Evolutionary conservation across 768 basidiomycete genomes (phyloP), one percentile per base, ranked within the genome.

Genomic region (Russula vinacea): DNA sequence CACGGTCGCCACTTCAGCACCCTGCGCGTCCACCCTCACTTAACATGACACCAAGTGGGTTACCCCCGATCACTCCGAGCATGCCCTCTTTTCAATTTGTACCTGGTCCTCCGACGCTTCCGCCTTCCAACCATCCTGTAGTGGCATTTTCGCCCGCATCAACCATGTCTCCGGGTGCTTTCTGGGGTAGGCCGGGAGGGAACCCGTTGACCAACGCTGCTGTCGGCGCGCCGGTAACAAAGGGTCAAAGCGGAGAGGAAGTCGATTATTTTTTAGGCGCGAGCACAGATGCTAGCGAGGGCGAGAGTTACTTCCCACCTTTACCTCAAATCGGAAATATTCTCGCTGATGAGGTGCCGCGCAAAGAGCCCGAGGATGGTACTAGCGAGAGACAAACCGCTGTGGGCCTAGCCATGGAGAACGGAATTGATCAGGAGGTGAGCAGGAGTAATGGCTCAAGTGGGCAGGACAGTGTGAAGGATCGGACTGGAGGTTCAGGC

Each of bases 31-130:
- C 63, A 42, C 70, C 76, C 67, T 71, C 67, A 68, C 71, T 65
- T 61, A 71, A 61, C 69, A 74, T 71, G 49, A 79, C 89, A 11
- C 88, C 88, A n/a, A 84, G 87, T 67, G 89, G 90, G 0, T 77
- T 94, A n/a, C 90, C 91, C 16, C 89, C 92, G 1, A 93, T 97
- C 71, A 97, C 95, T n/a, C 94, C 95, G 0, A 90, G 89, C 65
- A 98, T 98, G 95, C 96, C 96, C 1, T 86, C 92, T 6, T 98
- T 97, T 76, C 87, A 86, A 14, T 95, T 97, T 74, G 79, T 88
- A 42, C 80, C 84, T 19, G 84, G 83, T 47, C 81, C 71, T 70
- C 81, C 56, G 56, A 79, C 47, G 52, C 67, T 54, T 39, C 44
- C 60, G 9, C 78, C 78, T 10, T 63, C 78, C 5, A 70, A 74